Conservation (phyloP, 2,329 filamentous ascomycete species). For the Penicillium crustosum region DNA sequence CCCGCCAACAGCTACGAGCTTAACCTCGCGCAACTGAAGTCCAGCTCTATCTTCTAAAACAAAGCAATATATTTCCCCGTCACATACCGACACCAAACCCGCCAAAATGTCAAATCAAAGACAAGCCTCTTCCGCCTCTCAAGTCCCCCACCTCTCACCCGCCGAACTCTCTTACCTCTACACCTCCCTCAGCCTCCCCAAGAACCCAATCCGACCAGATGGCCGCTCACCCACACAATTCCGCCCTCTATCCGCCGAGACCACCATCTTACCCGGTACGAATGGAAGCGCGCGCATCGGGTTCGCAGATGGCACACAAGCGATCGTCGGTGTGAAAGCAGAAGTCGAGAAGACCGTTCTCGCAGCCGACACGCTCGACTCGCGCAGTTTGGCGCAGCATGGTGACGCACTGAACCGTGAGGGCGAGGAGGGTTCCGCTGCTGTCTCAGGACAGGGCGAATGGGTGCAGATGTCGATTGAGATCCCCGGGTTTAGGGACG, state of each 20-base stretch:
- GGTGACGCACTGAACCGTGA: conserved; percentile 26
- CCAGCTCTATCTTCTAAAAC: not conserved
- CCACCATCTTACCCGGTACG: conserved; percentile 80
- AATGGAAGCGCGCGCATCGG: conserved; percentile 93
- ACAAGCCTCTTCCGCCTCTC: conserved; percentile 53
- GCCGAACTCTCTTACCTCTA: conserved; percentile 96
- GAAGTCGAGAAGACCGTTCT: conserved; percentile 75
- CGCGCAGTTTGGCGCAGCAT: conserved; percentile 43
- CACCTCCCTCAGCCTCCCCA: conserved; percentile 77
- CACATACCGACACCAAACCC: not conserved
- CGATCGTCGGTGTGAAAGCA: conserved; percentile 91
- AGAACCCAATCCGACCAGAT: conserved; percentile 78
- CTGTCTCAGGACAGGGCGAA: conserved; percentile 52
- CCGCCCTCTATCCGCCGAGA: conserved; percentile 85
- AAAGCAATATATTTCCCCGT: not conserved
- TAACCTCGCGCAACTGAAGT: not conserved
- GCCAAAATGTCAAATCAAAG: conserved; percentile 61
- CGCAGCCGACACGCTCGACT: conserved; percentile 36
- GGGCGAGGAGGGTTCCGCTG: conserved; percentile 28
- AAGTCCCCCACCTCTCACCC: conserved; percentile 72
- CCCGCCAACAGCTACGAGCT: conserved; percentile 1
- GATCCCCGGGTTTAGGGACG: conserved; percentile 85
- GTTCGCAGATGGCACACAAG: conserved; percentile 92
- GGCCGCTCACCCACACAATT: conserved; percentile 81
- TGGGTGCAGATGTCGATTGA: conserved; percentile 93